Evolutionary conservation across 1,284 basidiomycete species (phyloP), one percentile per base, ranked within the genome.

Genomic region (Malassezia sympodialis): DNA sequence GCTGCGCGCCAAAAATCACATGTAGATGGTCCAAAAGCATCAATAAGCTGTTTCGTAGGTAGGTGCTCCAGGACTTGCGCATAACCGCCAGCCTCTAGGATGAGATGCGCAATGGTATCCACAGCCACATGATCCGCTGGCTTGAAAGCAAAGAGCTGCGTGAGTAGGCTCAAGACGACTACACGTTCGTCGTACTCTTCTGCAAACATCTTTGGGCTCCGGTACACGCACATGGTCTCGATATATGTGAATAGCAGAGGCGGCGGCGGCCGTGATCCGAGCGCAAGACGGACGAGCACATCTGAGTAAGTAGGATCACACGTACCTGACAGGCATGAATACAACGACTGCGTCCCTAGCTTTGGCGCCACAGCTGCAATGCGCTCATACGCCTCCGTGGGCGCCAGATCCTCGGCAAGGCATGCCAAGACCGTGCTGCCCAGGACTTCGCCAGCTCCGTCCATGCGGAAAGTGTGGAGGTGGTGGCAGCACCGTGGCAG

Each of bases 1-100:
- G 46, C n/a, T 12, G 35, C 35, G 12, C 34, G 31, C 46, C 46
- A 49, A 12, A 49, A 49, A 17, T 21, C 14, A n/a, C 37, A 39
- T 8, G 37, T 39, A 3, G 37, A 39, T n/a, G n/a, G 10, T 5
- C 19, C 19, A 21, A 39, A 39, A 3, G 37, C 37, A 10, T 39
- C 37, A 4, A 21, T 21, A 8, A 39, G 37, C n/a, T 12, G n/a
- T n/a, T 39, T 39, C 11, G 19, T 39, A 19, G 37, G 37, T n/a
- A 39, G 10, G 15, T 39, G 37, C 37, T 39, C 37, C 17, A 39
- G 19, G 21, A 39, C 37, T 2, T 39, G 37, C 17, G 37, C 37
- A 11, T 39, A 8, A 6, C 37, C 37, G n/a, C 37, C 37, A 1
- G 37, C 37, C 17, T 39, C 37, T 4, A 39, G 19, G 12, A 39